Evolutionary conservation across 2,329 filamentous ascomycete species (phyloP).

Genomic region (Sporothrix mexicana): DNA sequence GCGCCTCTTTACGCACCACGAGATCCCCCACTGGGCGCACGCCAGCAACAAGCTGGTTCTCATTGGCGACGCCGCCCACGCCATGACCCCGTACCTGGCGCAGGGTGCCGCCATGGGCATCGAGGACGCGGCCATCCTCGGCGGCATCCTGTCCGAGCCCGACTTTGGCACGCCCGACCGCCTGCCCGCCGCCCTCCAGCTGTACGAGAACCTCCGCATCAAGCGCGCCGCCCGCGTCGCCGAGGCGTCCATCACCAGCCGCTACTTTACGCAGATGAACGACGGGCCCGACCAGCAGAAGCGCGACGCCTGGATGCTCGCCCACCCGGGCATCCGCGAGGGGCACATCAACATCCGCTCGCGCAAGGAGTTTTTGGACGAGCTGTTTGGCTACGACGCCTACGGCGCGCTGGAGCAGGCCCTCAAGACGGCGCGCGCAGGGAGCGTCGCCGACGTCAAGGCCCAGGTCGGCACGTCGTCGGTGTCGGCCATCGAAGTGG

Average conservation of each 20-base stretch:
- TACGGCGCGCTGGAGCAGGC: slow-evolving; percentile 29
- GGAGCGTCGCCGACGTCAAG: slow-evolving; percentile 3
- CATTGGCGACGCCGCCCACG: slow-evolving; percentile 57
- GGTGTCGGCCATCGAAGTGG: slow-evolving; percentile 17
- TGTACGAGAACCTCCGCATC: slow-evolving; percentile 34
- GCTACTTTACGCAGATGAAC: slow-evolving; percentile 33
- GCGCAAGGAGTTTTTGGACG: slow-evolving; percentile 35
- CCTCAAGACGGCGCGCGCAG: slow-evolving; percentile 18
- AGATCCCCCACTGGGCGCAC: slow-evolving; percentile 31
- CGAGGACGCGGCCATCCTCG: slow-evolving; percentile 56
- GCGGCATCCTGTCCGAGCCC: slow-evolving; percentile 44
- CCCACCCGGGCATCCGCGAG: slow-evolving; percentile 32
- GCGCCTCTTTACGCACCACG: slow-evolving; percentile 33
- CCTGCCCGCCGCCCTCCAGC: slow-evolving; percentile 24
- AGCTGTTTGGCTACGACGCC: slow-evolving; percentile 34
- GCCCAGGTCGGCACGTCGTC: slow-evolving; percentile 20
- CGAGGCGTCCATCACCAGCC: slow-evolving; percentile 28
- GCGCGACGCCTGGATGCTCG: slow-evolving; percentile 35
- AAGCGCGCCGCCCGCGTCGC: slow-evolving; percentile 33
- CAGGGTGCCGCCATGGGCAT: slow-evolving; percentile 57
- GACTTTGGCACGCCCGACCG: slow-evolving; percentile 23
- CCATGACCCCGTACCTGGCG: slow-evolving; percentile 55
- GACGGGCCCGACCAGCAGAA: slow-evolving; percentile 33
- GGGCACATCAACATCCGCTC: slow-evolving; percentile 34
- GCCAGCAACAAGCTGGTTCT: slow-evolving; percentile 46